Base-by-base conservation (phyloP, 108 stramenopile species). In the Nitzschia palea region DNA sequence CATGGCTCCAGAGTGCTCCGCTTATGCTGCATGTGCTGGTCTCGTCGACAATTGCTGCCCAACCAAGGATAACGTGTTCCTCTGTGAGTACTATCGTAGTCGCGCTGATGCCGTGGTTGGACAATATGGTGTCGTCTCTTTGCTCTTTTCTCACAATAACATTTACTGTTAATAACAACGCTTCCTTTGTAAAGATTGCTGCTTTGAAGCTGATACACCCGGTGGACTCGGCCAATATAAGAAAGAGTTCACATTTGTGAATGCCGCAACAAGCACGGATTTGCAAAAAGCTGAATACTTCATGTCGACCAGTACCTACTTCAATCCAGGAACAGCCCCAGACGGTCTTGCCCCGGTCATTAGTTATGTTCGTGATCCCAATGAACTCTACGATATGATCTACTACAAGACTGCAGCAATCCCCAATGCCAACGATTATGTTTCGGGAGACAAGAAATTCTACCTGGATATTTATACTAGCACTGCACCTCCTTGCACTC, bases 401-500 rank as follows among this genome's bases (percentile, higher is more conserved):
- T 64, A 64, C 37, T 64, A 50, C 47, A 0, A 31, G 5, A 64
- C 63, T 1, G 17, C 10, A 29, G 28, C 26, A 10, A 64, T 64
- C 50, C 15, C 0, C 8, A 50, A 64, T 51, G 63, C 63, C 29
- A 33, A 20, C 28, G 63, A 50, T 1, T 64, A 64, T 29, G 27
- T 64, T 8, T 17, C 15, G 10, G 63, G 63, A 1, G 1, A 1
- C 0, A 48, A 40, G 14, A 64, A 64, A 30, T 51, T 64, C 31
- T 64, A 50, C 63, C 47, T 64, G 26, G 63, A 64, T 32, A 14
- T 58, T 14, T 50, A 28, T 14, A 33, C 36, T 5, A 33, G 18
- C 15, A 64, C 70, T 2, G 47, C 47, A 48, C 36, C 69, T 28
- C 20, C 57, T 0, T 80, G 74, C 47, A 65, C 64, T 48, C 63